These are phyloP conservation scores for Aquilaria sinensis DNA, from an alignment of 345 rosid species.

Conservation along the genomic window DNA sequence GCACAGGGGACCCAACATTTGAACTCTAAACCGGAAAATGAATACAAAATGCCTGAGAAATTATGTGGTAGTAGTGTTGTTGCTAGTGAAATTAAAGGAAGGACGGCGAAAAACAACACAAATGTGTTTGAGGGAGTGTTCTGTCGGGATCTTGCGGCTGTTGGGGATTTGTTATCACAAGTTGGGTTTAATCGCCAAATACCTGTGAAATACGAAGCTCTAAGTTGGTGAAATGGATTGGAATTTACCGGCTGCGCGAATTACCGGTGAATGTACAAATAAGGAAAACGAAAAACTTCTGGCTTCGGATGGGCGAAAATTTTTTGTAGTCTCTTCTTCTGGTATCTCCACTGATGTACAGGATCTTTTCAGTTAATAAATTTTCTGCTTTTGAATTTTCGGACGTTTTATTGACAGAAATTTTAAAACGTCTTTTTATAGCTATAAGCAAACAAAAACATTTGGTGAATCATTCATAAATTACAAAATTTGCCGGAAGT, in stretches of 20 bases:
- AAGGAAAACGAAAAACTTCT: no score
- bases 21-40: slow-evolving; percentile 18
- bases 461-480: no score
- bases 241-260: slow-evolving; percentile 26
- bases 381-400: no score
- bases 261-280: no score
- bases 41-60: slow-evolving; percentile 15
- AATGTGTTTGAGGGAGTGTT: slow-evolving; percentile 76
- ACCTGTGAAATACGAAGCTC: slow-evolving; percentile 77
- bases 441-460: no score
- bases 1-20: slow-evolving; percentile 26
- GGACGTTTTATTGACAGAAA: no score
- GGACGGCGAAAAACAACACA: slow-evolving; percentile 21
- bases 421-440: no score
- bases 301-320: no score
- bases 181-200: slow-evolving; percentile 74
- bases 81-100: slow-evolving; percentile 15
- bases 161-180: slow-evolving; percentile 68
- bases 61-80: slow-evolving; percentile 10
- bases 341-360: no score
- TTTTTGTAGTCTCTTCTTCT: no score
- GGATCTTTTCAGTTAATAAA: no score
- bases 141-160: slow-evolving; percentile 81
- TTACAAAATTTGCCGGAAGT: no score
- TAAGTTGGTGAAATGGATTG: slow-evolving; percentile 53